Percentiles rank a stretch among this genome's conserved stretches.
phyloP scores from a whole-genome alignment of 2,329 filamentous ascomycete genomes.

The Aspergillus ochraceus region DNA sequence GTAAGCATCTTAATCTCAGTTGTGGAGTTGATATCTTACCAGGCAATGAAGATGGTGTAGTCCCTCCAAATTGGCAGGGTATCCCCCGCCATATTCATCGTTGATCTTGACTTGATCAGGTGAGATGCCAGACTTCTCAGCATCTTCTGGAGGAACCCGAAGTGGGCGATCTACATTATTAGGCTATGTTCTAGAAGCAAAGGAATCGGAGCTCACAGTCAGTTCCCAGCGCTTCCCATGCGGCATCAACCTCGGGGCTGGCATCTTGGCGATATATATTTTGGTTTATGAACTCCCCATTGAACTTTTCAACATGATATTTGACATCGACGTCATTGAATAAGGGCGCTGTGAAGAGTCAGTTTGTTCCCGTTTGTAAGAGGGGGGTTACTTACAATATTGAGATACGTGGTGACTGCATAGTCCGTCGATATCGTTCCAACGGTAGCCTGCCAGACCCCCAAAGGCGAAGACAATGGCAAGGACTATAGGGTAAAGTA shows the following conservation, averaged over 20 bases:
- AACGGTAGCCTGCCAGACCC: conserved; percentile 11
- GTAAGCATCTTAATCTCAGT: not conserved
- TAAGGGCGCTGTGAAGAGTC: conserved; percentile 30
- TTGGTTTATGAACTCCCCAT: conserved; percentile 58
- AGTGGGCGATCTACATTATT: conserved; percentile 45
- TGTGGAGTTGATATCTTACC: conserved; percentile 34
- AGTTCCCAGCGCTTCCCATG: conserved; percentile 55
- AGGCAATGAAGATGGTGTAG: conserved; percentile 52
- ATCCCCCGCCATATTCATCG: conserved; percentile 59
- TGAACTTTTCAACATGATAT: conserved; percentile 50
- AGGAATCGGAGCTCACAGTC: conserved; percentile 47
- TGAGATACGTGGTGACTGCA: conserved; percentile 26
- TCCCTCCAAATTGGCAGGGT: conserved; percentile 35
- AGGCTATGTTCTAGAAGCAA: not conserved
- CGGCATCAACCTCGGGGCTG: conserved; percentile 56
- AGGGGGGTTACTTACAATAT: conserved; percentile 19
- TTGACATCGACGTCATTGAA: conserved; percentile 43
- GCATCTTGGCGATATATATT: conserved; percentile 54
- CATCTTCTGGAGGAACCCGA: conserved; percentile 53
- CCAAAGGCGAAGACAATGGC: conserved; percentile 21
- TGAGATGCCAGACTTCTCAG: conserved; percentile 51
- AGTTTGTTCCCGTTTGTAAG: not conserved
- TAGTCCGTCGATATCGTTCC: conserved; percentile 17
- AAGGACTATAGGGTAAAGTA: conserved; percentile 15
- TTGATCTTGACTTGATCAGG: conserved; percentile 58